phyloP scores from a whole-genome alignment of 106 monocot species.

The Hemerocallis citrina region DNA sequence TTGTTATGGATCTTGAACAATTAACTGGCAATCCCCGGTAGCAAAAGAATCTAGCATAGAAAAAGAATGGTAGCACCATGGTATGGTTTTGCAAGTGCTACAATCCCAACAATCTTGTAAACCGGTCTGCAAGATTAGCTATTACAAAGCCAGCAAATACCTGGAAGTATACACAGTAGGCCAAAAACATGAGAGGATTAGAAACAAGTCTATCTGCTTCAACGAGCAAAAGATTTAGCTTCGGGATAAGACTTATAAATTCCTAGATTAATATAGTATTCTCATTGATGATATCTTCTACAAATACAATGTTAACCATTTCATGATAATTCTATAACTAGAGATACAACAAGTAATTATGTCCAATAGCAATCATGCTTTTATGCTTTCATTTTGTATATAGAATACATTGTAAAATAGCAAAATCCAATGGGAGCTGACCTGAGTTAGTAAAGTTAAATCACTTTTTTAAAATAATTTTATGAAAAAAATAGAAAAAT shows the following conservation, averaged over 20 bases:
- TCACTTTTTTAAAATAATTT: no score
- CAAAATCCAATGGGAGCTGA: no score
- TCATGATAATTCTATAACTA: neutral
- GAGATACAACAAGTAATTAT: no score
- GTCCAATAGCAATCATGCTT: no score
- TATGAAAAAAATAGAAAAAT: no score
- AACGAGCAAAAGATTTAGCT: neutral
- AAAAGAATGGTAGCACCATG: neutral
- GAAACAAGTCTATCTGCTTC: neutral
- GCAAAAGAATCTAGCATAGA: neutral
- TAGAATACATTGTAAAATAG: no score
- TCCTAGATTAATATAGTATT: neutral
- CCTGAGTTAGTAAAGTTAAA: no score
- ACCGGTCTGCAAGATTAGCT: constrained; percentile 71
- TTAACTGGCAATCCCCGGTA: neutral
- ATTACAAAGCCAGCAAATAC: constrained; percentile 96
- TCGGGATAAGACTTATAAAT: neutral
- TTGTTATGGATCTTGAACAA: neutral
- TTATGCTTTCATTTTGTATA: no score
- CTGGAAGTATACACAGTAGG: constrained; percentile 26
- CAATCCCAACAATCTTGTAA: constrained; percentile 49
- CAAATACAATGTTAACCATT: neutral
- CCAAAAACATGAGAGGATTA: neutral
- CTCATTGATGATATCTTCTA: neutral
- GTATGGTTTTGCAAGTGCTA: constrained; percentile 18